Evolutionary conservation across 148 eudicot species (phyloP).

Genomic region (Vaccinium vitisidaea): DNA sequence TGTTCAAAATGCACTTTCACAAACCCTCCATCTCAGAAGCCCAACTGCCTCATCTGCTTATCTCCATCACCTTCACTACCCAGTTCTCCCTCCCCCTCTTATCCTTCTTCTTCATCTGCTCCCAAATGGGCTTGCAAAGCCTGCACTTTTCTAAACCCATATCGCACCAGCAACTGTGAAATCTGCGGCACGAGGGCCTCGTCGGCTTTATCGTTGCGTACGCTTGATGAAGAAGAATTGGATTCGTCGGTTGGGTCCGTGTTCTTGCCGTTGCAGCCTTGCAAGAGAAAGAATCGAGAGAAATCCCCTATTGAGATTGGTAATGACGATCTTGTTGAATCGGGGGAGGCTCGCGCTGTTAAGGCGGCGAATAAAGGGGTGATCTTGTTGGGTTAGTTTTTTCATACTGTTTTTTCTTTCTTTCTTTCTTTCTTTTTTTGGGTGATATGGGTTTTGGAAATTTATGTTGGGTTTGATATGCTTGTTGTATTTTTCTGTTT

Average conservation of each 20-base stretch:
- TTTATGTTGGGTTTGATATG: background rate
- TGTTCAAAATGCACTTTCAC: slow-evolving; percentile 74
- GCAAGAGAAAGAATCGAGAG: slow-evolving; percentile 28
- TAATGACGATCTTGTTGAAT: slow-evolving; percentile 16
- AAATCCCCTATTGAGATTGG: slow-evolving; percentile 7
- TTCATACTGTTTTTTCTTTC: too few species aligned
- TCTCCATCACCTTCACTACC: slow-evolving; percentile 28
- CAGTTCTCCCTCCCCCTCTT: slow-evolving; percentile 20
- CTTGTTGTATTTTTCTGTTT: background rate
- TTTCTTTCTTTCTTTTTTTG: too few species aligned
- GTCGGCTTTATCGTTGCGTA: slow-evolving; percentile 24
- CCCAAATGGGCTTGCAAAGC: slow-evolving; percentile 76
- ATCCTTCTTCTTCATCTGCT: slow-evolving; percentile 23
- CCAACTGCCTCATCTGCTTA: slow-evolving; percentile 61
- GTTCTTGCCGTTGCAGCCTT: slow-evolving; percentile 56
- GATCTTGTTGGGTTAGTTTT: slow-evolving; percentile 32
- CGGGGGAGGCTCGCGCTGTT: slow-evolving; percentile 19
- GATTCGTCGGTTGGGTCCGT: slow-evolving; percentile 59
- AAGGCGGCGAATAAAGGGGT: slow-evolving; percentile 16
- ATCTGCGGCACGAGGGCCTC: slow-evolving; percentile 60
- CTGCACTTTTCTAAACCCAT: slow-evolving; percentile 80
- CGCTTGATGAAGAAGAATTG: slow-evolving; percentile 33
- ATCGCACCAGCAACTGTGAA: slow-evolving; percentile 37
- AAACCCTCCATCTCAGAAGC: slow-evolving; percentile 57
- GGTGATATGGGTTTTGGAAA: background rate